Evolutionary conservation across 2,329 filamentous ascomycete species (phyloP).

Genomic region (Coleophoma cylindrospora): DNA sequence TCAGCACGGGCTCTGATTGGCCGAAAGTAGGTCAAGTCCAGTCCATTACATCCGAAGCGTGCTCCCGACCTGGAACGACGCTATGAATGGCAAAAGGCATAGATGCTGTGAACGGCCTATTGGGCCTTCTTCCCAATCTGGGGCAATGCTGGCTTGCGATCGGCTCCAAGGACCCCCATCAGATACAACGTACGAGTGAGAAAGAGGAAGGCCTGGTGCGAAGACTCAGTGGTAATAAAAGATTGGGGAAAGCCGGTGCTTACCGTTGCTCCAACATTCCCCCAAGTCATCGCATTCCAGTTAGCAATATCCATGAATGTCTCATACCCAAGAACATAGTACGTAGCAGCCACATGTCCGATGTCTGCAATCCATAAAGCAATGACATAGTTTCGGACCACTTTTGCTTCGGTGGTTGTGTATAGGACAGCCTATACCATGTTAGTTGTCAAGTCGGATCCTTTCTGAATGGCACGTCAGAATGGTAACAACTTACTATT

Average conservation of each 20-base stretch:
- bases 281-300: conserved; percentile 71
- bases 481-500: not conserved
- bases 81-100: too few relatives aligned
- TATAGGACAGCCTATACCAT: conserved; percentile 56
- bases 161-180: conserved; percentile 51
- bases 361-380: conserved; percentile 62
- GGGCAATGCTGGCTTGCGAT: conserved; percentile 15
- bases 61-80: too few relatives aligned
- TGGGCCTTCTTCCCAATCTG: not conserved
- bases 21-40: too few relatives aligned
- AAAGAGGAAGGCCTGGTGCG: conserved; percentile 45
- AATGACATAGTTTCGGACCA: conserved; percentile 62
- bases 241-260: conserved; percentile 21
- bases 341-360: conserved; percentile 61
- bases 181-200: conserved; percentile 52
- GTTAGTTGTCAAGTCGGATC: not conserved
- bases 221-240: not conserved
- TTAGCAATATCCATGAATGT: conserved; percentile 43
- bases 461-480: not conserved
- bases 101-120: too few relatives aligned
- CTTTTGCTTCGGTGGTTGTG: conserved; percentile 57
- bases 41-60: too few relatives aligned
- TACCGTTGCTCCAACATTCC: conserved; percentile 64
- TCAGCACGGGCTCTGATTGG: too few relatives aligned
- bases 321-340: conserved; percentile 50